Evolutionary conservation across 1,139 yeast genomes (phyloP).

Genomic region (Taphrina communis): DNA sequence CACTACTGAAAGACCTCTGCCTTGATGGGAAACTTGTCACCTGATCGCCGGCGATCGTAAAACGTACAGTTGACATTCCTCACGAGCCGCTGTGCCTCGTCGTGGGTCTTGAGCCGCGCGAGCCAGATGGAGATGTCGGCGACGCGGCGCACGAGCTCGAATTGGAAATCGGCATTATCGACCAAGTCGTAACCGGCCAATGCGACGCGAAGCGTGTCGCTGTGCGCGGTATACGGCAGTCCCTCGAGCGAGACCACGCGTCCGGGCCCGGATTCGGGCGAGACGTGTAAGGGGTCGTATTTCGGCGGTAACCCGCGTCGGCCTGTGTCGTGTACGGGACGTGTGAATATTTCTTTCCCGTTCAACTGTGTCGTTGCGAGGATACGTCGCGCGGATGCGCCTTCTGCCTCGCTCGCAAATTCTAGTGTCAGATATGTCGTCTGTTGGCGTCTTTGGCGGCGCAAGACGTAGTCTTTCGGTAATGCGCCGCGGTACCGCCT

Average conservation of each 20-base stretch:
- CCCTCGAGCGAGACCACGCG: conserved; percentile 22
- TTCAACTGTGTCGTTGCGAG: neutral
- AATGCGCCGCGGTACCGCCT: neutral
- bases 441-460: conserved; percentile 1
- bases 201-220: neutral
- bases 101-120: conserved; percentile 7
- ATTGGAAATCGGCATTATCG: conserved; percentile 25
- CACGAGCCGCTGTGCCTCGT: conserved; percentile 25
- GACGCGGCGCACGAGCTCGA: conserved; percentile 6
- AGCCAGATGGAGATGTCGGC: conserved; percentile 17
- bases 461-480: conserved; percentile 19
- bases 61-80: conserved; percentile 8
- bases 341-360: neutral
- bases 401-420: neutral
- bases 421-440: conserved; percentile 10
- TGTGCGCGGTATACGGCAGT: conserved; percentile 4
- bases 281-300: conserved; percentile 20
- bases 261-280: conserved; percentile 27
- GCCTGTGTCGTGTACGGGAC: neutral
- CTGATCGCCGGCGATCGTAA: neutral
- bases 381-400: neutral
- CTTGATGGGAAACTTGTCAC: conserved; percentile 1
- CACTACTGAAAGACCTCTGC: conserved; percentile 22
- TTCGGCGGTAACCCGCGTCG: conserved; percentile 4
- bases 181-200: conserved; percentile 23